phyloP scores from a whole-genome alignment of 169 alveolate species.

The Cryptosporidium muris region DNA sequence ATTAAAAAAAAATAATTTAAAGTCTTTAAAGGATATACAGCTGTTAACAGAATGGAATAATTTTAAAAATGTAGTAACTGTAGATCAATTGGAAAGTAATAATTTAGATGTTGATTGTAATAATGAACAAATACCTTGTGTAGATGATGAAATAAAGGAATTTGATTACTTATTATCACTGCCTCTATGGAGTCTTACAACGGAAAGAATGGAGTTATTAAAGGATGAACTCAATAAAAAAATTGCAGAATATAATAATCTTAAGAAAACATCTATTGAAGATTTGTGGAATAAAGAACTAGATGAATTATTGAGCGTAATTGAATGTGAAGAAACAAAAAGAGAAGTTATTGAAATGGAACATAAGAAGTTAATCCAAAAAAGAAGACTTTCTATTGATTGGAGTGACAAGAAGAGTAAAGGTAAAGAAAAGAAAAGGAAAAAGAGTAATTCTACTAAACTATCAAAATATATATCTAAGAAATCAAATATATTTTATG shows the following conservation, averaged over 20 bases:
- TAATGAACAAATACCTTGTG: neutral
- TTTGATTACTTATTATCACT: slow-evolving; percentile 94
- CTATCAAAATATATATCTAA: neutral
- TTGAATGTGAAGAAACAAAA: slow-evolving; percentile 77
- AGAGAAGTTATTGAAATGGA: slow-evolving; percentile 65
- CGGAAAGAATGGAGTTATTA: slow-evolving; percentile 88
- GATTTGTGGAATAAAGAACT: slow-evolving; percentile 82
- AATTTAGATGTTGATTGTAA: neutral
- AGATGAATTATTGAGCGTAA: slow-evolving; percentile 77
- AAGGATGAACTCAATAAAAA: slow-evolving; percentile 72
- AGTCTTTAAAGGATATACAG: slow-evolving; percentile 82
- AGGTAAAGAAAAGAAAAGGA: slow-evolving; percentile 7
- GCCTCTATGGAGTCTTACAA: slow-evolving; percentile 94
- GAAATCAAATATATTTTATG: neutral
- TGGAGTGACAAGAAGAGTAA: slow-evolving; percentile 35
- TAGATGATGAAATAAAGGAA: slow-evolving; percentile 75
- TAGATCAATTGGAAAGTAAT: neutral
- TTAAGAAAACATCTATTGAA: slow-evolving; percentile 71
- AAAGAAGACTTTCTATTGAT: slow-evolving; percentile 57
- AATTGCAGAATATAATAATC: slow-evolving; percentile 76
- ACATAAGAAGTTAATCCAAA: slow-evolving; percentile 45
- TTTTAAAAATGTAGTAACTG: neutral
- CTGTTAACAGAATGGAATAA: slow-evolving; percentile 72
- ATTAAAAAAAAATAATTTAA: slow-evolving; percentile 83
- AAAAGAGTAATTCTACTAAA: neutral